A percentile compares a stretch with the other conserved stretches of the same genome.
Evolutionary conservation across 1,139 yeast species (phyloP).

Genomic region (Martiniozyma asiatica): DNA sequence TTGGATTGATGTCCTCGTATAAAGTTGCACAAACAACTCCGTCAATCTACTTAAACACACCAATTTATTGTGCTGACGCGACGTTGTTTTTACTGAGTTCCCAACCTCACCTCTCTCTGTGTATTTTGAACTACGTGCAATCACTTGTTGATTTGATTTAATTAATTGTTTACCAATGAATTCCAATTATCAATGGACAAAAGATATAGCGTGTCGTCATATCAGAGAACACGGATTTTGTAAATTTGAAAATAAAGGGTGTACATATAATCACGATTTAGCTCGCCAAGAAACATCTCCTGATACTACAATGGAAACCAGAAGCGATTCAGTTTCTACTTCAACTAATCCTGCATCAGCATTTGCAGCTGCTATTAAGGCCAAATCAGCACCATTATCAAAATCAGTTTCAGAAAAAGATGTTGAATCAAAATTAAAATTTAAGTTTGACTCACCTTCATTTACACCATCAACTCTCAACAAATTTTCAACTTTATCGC

Average conservation of each 20-base stretch:
- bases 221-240: conserved; percentile 81
- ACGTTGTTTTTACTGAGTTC: no score
- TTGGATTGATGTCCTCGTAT: no score
- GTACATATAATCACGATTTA: conserved; percentile 63
- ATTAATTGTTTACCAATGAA: no score
- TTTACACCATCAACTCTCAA: conserved; percentile 37
- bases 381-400: conserved; percentile 8
- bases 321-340: neutral
- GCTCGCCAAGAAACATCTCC: conserved; percentile 15
- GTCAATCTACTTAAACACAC: no score
- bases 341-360: conserved; percentile 1
- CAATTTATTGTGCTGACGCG: no score
- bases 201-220: conserved; percentile 75
- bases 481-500: conserved; percentile 38
- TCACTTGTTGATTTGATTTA: no score
- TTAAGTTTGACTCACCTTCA: conserved; percentile 54
- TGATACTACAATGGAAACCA: conserved; percentile 9
- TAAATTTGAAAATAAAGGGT: conserved; percentile 81
- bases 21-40: no score
- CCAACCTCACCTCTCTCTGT: no score
- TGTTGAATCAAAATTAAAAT: conserved; percentile 27
- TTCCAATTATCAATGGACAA: conserved; percentile 38
- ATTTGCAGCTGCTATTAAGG: conserved; percentile 5
- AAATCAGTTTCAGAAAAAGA: neutral
- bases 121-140: no score